Base-by-base conservation (phyloP, 208 protist genomes). In the Phytomonas francai region DNA sequence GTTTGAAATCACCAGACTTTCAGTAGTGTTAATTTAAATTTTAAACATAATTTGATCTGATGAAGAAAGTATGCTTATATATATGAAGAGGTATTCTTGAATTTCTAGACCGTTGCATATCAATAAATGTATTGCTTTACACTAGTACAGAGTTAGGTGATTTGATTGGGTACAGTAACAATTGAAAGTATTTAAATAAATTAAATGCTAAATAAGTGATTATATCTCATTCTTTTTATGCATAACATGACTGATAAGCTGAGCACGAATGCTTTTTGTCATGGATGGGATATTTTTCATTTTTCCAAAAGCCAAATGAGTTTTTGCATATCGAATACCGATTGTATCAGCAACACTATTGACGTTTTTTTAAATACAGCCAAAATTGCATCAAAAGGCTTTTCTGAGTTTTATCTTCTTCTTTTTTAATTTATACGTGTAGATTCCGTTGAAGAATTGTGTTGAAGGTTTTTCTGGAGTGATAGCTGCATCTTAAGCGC, bases 401-500 rank as follows among this genome's bases (percentile, higher is more conserved):
- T 64, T 34, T 67, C 60, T 69, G 56, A 11, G 33, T 77, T 67
- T 65, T 67, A 65, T 66, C 22, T 73, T 56, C 14, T 39, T 74
- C 25, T 72, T 27, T 45, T 31, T 32, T 62, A 3, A n/a, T 39
- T 62, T 63, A 4, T 62, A 19, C 11, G 3, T 36, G 12, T 58
- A 39, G 58, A 71, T 29, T 64, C 6, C 9, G 12, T 0, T 51
- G 11, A 54, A 54, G 8, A 54, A 54, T 54, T 54, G 45, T 54
- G 45, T 54, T 54, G 11, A 54, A 19, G 22, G 19, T 19, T 54
- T 54, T 54, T 54, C 16, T 25, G 16, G 5, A 22, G 45, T 54
- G 19, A 54, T 22, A 25, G 19, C 22, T 54, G 45, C 45, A 12
- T 54, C 16, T 22, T 54, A 54, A 54, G 6, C 45, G 3, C 3